These are phyloP conservation scores for Alnus rubra DNA, from an alignment of 306 rosid genomes.

Conservation along the genomic window DNA sequence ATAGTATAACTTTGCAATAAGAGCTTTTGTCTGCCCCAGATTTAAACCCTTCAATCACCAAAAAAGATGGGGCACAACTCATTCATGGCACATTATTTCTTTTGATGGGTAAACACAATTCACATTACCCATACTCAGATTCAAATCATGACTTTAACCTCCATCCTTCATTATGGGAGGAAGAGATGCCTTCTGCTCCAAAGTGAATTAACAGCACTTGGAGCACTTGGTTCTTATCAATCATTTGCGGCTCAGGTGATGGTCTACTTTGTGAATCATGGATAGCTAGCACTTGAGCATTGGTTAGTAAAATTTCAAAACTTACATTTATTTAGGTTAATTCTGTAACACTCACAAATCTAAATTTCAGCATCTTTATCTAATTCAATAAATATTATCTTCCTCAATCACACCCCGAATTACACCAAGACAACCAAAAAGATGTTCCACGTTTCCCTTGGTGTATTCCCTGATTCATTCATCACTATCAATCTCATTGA, in stretches of 20 bases:
- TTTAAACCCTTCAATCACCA: not conserved
- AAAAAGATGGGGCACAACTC: not conserved
- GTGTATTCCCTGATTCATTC: not conserved
- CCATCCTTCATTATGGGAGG: not conserved
- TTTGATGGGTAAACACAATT: not conserved
- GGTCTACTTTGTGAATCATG: conserved; percentile 4
- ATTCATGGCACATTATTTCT: not conserved
- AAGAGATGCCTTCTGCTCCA: not conserved
- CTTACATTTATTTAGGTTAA: not conserved
- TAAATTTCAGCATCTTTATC: not conserved
- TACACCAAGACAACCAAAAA: not conserved
- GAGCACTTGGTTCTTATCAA: not conserved
- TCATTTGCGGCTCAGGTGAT: not conserved
- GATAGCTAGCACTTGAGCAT: not conserved
- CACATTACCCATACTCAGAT: not conserved
- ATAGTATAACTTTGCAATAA: not conserved
- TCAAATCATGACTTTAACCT: not conserved
- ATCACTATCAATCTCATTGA: not conserved
- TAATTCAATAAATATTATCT: not conserved
- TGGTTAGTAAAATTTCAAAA: not conserved
- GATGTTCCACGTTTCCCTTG: not conserved
- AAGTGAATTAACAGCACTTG: not conserved
- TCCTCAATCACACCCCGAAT: not conserved
- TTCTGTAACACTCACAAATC: not conserved
- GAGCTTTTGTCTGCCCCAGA: not conserved